Evolutionary conservation across 495 filamentous ascomycete genomes (phyloP).

Genomic region (Penicillium dipodomyicola): DNA sequence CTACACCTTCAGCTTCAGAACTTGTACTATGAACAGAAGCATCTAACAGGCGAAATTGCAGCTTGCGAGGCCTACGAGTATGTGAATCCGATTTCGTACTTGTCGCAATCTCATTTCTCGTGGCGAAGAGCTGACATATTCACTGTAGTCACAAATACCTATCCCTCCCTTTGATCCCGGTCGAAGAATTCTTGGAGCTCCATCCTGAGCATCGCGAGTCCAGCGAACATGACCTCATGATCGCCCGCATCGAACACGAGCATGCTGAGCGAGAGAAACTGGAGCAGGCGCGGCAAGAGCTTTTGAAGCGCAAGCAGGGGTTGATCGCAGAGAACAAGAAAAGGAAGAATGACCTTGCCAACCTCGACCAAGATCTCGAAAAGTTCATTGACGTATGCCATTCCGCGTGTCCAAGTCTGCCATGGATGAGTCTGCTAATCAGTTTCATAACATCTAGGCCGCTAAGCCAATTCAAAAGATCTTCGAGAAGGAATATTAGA

Average conservation of each 20-base stretch:
- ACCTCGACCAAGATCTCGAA: constrained; percentile 83
- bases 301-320: constrained; percentile 86
- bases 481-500: constrained; percentile 69
- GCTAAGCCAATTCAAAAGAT: constrained; percentile 82
- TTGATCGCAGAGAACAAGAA: constrained; percentile 94
- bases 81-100: constrained; percentile 32
- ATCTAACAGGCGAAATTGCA: constrained; percentile 83
- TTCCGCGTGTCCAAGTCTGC: not conserved
- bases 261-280: constrained; percentile 78
- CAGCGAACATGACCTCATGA: constrained; percentile 78
- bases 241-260: constrained; percentile 90
- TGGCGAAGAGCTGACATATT: constrained; percentile 21
- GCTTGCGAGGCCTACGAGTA: constrained; percentile 93
- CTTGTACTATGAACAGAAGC: constrained; percentile 91
- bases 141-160: constrained; percentile 76
- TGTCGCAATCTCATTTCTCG: not conserved
- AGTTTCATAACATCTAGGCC: constrained; percentile 48
- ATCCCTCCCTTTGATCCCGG: constrained; percentile 76
- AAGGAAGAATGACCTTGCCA: constrained; percentile 86
- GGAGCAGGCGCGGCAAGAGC: constrained; percentile 80
- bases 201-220: constrained; percentile 70
- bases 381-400: constrained; percentile 72
- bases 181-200: constrained; percentile 76
- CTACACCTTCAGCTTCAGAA: constrained; percentile 93
- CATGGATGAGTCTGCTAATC: not conserved